Conservation (phyloP, 257 asterid species). For the Gentiana dahurica region DNA sequence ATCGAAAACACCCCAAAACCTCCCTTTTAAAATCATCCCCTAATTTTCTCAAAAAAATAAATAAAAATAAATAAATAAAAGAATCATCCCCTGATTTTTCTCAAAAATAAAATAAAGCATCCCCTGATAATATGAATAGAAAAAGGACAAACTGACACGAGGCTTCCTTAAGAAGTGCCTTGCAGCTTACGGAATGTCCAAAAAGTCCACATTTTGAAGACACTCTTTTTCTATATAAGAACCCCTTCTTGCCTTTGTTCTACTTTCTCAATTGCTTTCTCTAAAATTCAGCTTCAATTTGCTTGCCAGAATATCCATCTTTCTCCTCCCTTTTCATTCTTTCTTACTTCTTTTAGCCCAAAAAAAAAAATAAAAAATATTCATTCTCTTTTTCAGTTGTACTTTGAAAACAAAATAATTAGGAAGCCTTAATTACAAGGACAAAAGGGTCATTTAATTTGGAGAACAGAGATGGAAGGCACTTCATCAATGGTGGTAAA, state of each 20-base stretch:
- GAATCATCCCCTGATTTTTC: too few relatives aligned
- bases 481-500: constrained; percentile 12
- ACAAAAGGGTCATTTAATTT: neutral
- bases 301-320: neutral
- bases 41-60: too few relatives aligned
- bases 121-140: too few relatives aligned
- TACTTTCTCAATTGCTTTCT: constrained; percentile 39
- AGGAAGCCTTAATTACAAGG: neutral
- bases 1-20: too few relatives aligned
- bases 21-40: too few relatives aligned
- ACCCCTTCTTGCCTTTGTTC: constrained; percentile 16
- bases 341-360: neutral
- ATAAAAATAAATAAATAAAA: too few relatives aligned
- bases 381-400: neutral
- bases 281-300: neutral
- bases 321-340: neutral
- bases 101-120: too few relatives aligned
- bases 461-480: constrained; percentile 26
- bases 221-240: constrained; percentile 25
- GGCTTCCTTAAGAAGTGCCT: constrained; percentile 19
- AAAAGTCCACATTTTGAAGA: neutral
- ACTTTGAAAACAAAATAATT: too few relatives aligned
- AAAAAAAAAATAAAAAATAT: neutral
- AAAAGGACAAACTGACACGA: too few relatives aligned
- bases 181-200: constrained; percentile 16